Base-by-base conservation (phyloP, 2,329 filamentous ascomycete species). In the Camptophora hylomeconis region DNA sequence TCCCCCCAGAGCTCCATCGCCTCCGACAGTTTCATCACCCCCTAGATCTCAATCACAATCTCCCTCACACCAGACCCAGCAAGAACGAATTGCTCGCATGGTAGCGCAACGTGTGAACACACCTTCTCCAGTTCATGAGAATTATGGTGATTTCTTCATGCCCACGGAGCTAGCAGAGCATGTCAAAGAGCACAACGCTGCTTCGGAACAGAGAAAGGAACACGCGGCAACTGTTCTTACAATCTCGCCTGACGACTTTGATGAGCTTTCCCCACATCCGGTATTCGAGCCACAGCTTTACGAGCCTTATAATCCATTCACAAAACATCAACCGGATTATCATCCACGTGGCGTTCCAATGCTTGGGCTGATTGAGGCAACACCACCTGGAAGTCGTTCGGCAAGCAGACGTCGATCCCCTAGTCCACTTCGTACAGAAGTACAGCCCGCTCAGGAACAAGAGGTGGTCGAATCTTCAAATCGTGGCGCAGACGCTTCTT, bases 291-390 rank as follows among this genome's bases (percentile, higher is more conserved):
- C 34, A 11, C 38, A 36, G 20, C 25, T 31, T 10, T 46, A 46
- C 32, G 34, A 34, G 11, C 38, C 30, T 5, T 46, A 42, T 18
- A 42, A 40, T n/a, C 17, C 38, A 8, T 28, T 35, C 13, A 7
- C 26, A 7, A 30, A 39, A 13, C 34, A 46, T 29, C 42, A 46
- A 30, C 44, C 44, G 8, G 24, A 20, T 4, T 28, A 30, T 16
- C 25, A 37, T 18, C 57, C 56, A 10, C 65, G 57, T 51, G 48
- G 53, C 11, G 61, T 73, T 12, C 69, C 69, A 7, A 49, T 45
- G n/a, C 53, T 75, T 10, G 68, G 65, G 23, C 51, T 73, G 14
- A 69, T 72, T 30, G 60, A 66, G 25, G 65, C 70, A 3, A 74
- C 69, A 5, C 70, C 70, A 12, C 64, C 65, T 7, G 60, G 57